phyloP scores from a whole-genome alignment of 805 yeast species.

The Lipomyces yamanashiensis region DNA sequence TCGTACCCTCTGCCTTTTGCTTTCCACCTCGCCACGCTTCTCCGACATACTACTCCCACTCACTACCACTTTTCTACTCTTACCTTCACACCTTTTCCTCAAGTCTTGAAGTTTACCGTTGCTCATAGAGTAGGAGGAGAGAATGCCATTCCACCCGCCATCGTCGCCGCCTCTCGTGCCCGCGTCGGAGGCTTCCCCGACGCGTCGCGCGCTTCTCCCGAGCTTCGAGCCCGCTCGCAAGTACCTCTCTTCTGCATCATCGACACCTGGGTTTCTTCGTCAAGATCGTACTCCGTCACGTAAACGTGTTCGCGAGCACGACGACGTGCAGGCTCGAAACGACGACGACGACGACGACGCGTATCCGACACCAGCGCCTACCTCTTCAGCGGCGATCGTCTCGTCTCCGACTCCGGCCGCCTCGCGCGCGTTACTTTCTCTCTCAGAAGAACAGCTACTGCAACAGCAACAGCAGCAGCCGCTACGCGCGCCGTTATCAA shows the following conservation, averaged over 20 bases:
- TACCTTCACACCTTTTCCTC: background rate
- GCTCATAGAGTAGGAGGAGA: background rate
- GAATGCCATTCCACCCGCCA: conserved; percentile 53
- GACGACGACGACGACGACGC: conserved; percentile 16
- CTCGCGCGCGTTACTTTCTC: conserved; percentile 7
- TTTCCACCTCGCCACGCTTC: background rate
- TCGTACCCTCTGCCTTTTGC: background rate
- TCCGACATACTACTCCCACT: background rate
- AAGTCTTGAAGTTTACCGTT: background rate
- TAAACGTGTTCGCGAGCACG: conserved; percentile 19
- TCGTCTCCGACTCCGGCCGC: conserved; percentile 29
- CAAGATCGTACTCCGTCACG: conserved; percentile 20
- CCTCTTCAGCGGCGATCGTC: conserved; percentile 34
- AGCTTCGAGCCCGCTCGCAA: conserved; percentile 26
- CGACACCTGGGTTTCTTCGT: background rate
- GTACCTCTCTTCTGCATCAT: background rate
- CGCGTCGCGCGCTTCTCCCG: conserved; percentile 33
- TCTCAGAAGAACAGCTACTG: background rate
- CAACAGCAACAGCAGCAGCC: conserved; percentile 1
- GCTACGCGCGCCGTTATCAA: conserved; percentile 47
- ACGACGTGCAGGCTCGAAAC: too few species aligned
- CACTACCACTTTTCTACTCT: background rate
- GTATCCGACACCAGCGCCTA: conserved; percentile 44
- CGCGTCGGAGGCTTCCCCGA: background rate
- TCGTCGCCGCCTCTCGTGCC: conserved; percentile 51